Evolutionary conservation across 2,329 filamentous ascomycete genomes (phyloP).

Genomic region (Nothomitra cinnamomea): DNA sequence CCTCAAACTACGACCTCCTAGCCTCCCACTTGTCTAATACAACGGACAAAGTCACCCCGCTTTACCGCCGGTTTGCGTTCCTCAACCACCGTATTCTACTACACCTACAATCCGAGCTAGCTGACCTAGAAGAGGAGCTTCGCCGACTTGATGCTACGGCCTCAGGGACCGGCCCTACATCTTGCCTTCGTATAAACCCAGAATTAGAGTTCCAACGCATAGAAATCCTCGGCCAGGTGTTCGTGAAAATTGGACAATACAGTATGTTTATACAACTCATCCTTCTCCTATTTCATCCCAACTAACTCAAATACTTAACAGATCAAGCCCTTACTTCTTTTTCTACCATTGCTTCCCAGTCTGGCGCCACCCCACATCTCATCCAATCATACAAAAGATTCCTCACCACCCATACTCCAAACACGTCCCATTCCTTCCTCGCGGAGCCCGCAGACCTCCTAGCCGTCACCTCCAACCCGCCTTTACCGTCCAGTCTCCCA

Average conservation of each 20-base stretch:
- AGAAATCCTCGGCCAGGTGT: conserved; percentile 35
- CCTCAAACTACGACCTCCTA: conserved; percentile 44
- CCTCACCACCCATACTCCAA: neutral
- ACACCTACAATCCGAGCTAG: conserved; percentile 71
- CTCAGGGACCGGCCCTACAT: conserved; percentile 17
- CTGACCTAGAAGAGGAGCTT: conserved; percentile 64
- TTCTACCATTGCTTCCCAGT: conserved; percentile 8
- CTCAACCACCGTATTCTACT: conserved; percentile 70
- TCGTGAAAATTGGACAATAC: conserved; percentile 43
- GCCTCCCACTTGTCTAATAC: conserved; percentile 33
- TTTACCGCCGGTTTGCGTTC: conserved; percentile 70
- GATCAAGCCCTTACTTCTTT: conserved; percentile 24
- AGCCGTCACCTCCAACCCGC: conserved; percentile 20
- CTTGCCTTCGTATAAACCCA: conserved; percentile 14
- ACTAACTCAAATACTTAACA: conserved; percentile 10
- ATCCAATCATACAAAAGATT: neutral
- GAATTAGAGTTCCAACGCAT: conserved; percentile 35
- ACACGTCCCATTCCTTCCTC: neutral
- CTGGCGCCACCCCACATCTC: neutral
- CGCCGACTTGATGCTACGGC: conserved; percentile 39
- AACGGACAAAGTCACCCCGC: conserved; percentile 25
- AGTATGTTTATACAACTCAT: conserved; percentile 25
- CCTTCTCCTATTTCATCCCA: conserved; percentile 3
- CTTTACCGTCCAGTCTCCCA: conserved; percentile 9
- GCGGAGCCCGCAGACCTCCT: conserved; percentile 9